Evolutionary conservation across 139 green algal species (phyloP).

Genomic region (Tetraselmis chui): DNA sequence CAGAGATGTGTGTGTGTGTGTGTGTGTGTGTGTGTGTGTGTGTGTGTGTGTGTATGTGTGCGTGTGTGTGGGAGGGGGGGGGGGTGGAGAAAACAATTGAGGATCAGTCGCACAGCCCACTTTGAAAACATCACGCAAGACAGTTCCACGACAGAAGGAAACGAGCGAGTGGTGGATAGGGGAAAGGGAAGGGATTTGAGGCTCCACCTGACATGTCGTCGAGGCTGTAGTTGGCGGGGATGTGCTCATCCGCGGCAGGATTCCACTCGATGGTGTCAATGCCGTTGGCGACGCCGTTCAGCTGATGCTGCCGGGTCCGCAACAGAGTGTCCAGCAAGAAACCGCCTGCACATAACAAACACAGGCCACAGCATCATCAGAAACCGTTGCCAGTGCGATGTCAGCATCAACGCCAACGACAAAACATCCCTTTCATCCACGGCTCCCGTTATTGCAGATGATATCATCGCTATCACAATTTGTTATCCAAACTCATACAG

Average conservation of each 20-base stretch:
- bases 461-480: too few species aligned
- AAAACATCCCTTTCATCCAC: too few species aligned
- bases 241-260: constrained; percentile 56
- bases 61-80: too few species aligned
- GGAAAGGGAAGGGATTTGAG: constrained; percentile 6
- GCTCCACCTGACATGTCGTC: constrained; percentile 13
- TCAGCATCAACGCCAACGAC: too few species aligned
- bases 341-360: constrained; percentile 16
- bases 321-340: constrained; percentile 55
- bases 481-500: too few species aligned
- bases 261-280: constrained; percentile 74
- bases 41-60: too few species aligned
- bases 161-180: not conserved
- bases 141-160: not conserved
- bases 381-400: not conserved
- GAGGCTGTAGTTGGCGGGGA: constrained; percentile 38
- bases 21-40: too few species aligned
- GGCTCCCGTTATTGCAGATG: too few species aligned
- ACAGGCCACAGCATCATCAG: not conserved
- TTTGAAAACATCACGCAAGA: too few species aligned
- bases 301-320: constrained; percentile 20
- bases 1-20: too few species aligned
- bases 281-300: constrained; percentile 80
- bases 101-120: too few species aligned
- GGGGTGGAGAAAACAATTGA: too few species aligned